Percentiles rank a stretch among this genome's conserved stretches.
Evolutionary conservation across 345 rosid genomes (phyloP).

Genomic region (Pistacia vera): DNA sequence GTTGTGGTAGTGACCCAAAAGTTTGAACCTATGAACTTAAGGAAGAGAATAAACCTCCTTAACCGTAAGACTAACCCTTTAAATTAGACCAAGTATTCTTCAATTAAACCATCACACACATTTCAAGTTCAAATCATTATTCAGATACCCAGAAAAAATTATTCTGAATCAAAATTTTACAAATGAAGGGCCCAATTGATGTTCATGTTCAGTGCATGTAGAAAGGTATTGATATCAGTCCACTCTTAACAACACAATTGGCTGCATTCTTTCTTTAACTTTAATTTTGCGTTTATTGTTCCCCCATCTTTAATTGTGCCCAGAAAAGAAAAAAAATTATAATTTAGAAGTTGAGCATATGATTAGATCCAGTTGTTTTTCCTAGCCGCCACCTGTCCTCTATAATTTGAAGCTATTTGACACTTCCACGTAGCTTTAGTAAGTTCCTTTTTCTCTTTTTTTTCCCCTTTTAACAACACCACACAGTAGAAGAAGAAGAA

Average conservation of each 20-base stretch:
- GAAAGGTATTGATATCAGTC: background rate
- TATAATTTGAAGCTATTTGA: background rate
- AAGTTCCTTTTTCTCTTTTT: background rate
- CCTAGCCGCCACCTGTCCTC: constrained; percentile 31
- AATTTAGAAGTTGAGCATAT: constrained; percentile 27
- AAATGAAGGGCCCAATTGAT: constrained; percentile 4
- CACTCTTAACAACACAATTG: background rate
- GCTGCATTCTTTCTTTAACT: background rate
- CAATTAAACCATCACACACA: constrained; percentile 1
- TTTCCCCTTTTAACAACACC: background rate
- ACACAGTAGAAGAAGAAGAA: background rate
- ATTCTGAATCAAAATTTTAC: background rate
- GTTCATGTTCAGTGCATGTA: no score
- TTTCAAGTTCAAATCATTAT: constrained; percentile 12
- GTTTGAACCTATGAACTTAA: no score
- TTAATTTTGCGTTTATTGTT: background rate
- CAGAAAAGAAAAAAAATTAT: constrained; percentile 10
- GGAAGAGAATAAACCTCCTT: no score
- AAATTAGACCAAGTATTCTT: background rate
- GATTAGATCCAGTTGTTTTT: constrained; percentile 36
- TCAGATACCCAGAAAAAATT: background rate
- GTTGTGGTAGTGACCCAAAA: no score
- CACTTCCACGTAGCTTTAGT: constrained; percentile 15
- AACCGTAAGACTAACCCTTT: no score
- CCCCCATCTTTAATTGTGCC: constrained; percentile 4